phyloP scores from a whole-genome alignment of 2,329 filamentous ascomycete species.

The Aspergillus aculeatus region DNA sequence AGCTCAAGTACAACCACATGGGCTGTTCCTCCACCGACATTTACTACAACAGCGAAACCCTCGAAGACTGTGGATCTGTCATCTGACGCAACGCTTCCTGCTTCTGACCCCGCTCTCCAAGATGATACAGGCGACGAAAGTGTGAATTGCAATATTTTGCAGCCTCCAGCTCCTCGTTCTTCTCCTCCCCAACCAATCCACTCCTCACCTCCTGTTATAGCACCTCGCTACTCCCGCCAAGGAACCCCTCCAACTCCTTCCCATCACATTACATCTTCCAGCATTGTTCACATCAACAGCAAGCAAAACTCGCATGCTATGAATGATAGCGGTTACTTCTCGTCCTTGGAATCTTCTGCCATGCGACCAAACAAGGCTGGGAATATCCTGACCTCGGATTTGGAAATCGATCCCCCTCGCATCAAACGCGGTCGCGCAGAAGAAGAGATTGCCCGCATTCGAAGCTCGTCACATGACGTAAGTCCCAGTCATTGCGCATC shows the following conservation, averaged over 20 bases:
- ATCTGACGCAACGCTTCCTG: conserved; percentile 74
- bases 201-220: conserved; percentile 82
- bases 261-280: conserved; percentile 60
- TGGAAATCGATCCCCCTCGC: conserved; percentile 69
- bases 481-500: conserved; percentile 66
- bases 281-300: conserved; percentile 62
- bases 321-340: conserved; percentile 96
- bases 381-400: conserved; percentile 70
- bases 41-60: conserved; percentile 23
- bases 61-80: conserved; percentile 57
- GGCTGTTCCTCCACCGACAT: conserved; percentile 33
- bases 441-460: conserved; percentile 89
- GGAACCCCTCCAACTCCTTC: conserved; percentile 72
- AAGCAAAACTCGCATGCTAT: conserved; percentile 77
- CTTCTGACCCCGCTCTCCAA: conserved; percentile 63
- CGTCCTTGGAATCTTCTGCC: conserved; percentile 87
- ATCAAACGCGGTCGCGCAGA: conserved; percentile 90
- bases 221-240: conserved; percentile 57
- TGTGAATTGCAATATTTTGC: conserved; percentile 24
- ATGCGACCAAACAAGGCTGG: conserved; percentile 67
- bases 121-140: conserved; percentile 53
- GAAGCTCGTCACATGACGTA: conserved; percentile 81
- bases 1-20: conserved; percentile 34
- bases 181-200: conserved; percentile 63
- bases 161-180: conserved; percentile 38